These are phyloP conservation scores for Ascosphaera acerosa DNA, from an alignment of 2,329 filamentous ascomycete genomes.

Conservation along the genomic window DNA sequence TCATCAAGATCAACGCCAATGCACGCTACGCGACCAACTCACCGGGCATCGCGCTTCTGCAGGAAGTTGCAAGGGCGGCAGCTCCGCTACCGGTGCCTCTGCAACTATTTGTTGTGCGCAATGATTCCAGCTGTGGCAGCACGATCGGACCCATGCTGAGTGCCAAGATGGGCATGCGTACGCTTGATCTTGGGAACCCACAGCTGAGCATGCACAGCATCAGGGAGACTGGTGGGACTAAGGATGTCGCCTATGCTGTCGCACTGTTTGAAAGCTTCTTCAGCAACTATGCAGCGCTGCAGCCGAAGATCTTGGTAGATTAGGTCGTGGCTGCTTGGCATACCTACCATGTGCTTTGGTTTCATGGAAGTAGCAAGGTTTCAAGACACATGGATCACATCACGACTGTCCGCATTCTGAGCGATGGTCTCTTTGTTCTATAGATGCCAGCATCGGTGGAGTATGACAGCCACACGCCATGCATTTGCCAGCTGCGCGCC, in stretches of 20 bases:
- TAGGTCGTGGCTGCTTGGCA: slow-evolving; percentile 21
- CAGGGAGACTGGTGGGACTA: slow-evolving; percentile 67
- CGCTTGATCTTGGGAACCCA: slow-evolving; percentile 69
- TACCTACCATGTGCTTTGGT: no score
- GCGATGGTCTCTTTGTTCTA: no score
- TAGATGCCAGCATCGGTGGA: no score
- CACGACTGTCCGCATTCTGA: no score
- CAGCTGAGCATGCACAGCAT: slow-evolving; percentile 96
- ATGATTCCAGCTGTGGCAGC: slow-evolving; percentile 82
- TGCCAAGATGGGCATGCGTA: slow-evolving; percentile 51
- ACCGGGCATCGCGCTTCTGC: slow-evolving; percentile 74
- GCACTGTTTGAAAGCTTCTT: slow-evolving; percentile 76
- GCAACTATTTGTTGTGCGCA: slow-evolving; percentile 87
- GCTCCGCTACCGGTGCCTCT: slow-evolving; percentile 45
- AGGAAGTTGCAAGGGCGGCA: slow-evolving; percentile 46
- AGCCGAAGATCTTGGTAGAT: slow-evolving; percentile 64
- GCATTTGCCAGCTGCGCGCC: no score
- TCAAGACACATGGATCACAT: no score
- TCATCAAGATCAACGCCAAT: slow-evolving; percentile 97
- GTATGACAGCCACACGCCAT: no score
- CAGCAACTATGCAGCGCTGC: slow-evolving; percentile 54
- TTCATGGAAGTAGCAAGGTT: no score
- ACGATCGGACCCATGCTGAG: slow-evolving; percentile 95
- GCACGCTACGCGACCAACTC: slow-evolving; percentile 92
- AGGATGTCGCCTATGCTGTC: slow-evolving; percentile 69